Percentiles rank a stretch among this genome's conserved stretches.
Conservation (phyloP, 1,139 yeast species). For the Yamadazyma siamensis region DNA sequence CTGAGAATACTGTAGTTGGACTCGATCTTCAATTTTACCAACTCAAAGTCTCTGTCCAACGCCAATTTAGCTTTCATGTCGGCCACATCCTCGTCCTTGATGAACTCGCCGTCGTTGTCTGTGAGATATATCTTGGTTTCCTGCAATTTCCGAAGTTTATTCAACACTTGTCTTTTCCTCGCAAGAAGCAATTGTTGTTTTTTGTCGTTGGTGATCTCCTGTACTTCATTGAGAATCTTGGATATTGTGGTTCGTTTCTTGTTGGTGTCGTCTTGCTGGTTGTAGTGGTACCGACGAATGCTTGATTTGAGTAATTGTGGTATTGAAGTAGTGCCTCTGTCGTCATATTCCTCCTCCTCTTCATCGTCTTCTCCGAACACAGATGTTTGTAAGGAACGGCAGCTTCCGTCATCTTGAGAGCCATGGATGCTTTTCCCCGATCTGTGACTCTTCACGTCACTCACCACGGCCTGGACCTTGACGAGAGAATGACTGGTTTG, state of each 20-base stretch:
- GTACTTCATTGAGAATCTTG: conserved; percentile 17
- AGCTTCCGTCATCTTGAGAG: background rate
- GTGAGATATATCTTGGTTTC: conserved; percentile 24
- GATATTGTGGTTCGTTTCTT: conserved; percentile 22
- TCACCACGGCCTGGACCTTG: conserved; percentile 7
- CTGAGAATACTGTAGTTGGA: conserved; percentile 35
- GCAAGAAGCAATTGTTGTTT: conserved; percentile 4
- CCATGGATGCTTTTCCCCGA: background rate
- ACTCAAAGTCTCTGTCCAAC: conserved; percentile 30
- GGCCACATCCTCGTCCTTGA: conserved; percentile 30
- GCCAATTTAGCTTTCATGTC: conserved; percentile 15
- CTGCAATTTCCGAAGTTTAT: conserved; percentile 24
- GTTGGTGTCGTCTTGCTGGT: conserved; percentile 11
- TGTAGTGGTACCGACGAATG: conserved; percentile 1
- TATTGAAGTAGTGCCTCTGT: too few relatives aligned
- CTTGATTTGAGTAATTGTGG: conserved; percentile 1
- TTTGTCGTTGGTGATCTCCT: conserved; percentile 10
- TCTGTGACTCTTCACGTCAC: conserved; percentile 13
- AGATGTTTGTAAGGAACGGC: too few relatives aligned
- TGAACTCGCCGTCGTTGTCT: conserved; percentile 12
- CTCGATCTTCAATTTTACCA: conserved; percentile 31
- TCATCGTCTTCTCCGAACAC: too few relatives aligned
- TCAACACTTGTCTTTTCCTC: conserved; percentile 17
- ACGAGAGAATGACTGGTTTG: conserved; percentile 5
- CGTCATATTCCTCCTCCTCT: too few relatives aligned